These are phyloP conservation scores for Penicillium steckii DNA, from an alignment of 495 filamentous ascomycete genomes.

Conservation along the genomic window DNA sequence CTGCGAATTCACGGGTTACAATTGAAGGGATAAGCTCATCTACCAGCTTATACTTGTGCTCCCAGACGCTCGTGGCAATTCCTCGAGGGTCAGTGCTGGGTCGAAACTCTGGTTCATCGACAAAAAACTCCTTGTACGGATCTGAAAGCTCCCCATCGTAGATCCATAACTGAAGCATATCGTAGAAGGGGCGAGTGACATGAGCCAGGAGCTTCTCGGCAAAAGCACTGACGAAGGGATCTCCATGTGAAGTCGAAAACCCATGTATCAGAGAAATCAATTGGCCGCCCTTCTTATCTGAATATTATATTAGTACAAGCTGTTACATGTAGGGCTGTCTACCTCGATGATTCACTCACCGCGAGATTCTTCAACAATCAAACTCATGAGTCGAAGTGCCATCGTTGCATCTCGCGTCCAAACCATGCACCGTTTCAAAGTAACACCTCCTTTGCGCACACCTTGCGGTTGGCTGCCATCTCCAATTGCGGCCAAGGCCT, in stretches of 20 bases:
- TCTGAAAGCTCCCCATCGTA: slow-evolving; percentile 97
- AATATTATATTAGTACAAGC: slow-evolving; percentile 19
- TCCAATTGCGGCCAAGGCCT: slow-evolving; percentile 65
- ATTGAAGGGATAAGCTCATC: slow-evolving; percentile 88
- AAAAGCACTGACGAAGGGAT: slow-evolving; percentile 90
- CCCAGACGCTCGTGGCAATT: slow-evolving; percentile 90
- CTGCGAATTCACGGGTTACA: slow-evolving; percentile 85
- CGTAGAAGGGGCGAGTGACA: slow-evolving; percentile 95
- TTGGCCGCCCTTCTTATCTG: slow-evolving; percentile 83
- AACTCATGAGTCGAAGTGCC: slow-evolving; percentile 89
- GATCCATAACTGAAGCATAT: slow-evolving; percentile 95
- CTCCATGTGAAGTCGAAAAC: slow-evolving; percentile 90
- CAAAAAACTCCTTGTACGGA: slow-evolving; percentile 95
- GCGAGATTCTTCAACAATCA: slow-evolving; percentile 88
- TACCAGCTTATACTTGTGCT: slow-evolving; percentile 91
- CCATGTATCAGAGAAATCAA: slow-evolving; percentile 91
- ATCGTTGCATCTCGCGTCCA: slow-evolving; percentile 98
- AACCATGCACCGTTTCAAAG: slow-evolving; percentile 90
- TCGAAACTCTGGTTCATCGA: slow-evolving; percentile 66
- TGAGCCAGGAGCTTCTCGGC: slow-evolving; percentile 89
- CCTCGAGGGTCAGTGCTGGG: slow-evolving; percentile 53
- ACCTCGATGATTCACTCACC: slow-evolving; percentile 41
- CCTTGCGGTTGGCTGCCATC: slow-evolving; percentile 62
- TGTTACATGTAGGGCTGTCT: not conserved
- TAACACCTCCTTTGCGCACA: slow-evolving; percentile 87